These are phyloP conservation scores for Sequoia sempervirens DNA, from an alignment of 75 land plant genomes.

Conservation along the genomic window DNA sequence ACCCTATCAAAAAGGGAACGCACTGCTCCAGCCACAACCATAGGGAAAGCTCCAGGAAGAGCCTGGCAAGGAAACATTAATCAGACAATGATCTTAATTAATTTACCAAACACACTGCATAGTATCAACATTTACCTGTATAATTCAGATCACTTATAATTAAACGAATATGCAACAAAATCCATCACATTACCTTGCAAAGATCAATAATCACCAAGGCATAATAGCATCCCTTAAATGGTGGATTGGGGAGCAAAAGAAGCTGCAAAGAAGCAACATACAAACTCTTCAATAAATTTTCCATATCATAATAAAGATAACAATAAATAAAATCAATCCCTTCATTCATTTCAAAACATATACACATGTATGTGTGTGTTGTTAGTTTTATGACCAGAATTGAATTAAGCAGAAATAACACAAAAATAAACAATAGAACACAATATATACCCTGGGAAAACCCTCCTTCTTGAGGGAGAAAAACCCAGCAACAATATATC, in stretches of 20 bases:
- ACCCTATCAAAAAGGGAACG: conserved; percentile 85
- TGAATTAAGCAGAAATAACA: too few relatives aligned
- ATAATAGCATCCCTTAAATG: conserved; percentile 88
- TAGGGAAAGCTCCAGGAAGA: conserved; percentile 96
- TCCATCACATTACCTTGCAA: conserved; percentile 68
- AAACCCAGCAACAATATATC: too few relatives aligned
- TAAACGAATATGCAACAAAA: background rate
- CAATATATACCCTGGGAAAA: too few relatives aligned
- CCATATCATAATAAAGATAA: background rate
- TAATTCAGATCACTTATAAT: background rate
- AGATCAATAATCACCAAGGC: conserved; percentile 95
- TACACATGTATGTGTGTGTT: too few relatives aligned
- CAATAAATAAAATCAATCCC: background rate
- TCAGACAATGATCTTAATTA: background rate
- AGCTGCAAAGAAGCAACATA: conserved; percentile 47
- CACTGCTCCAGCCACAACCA: conserved; percentile 91
- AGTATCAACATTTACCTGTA: background rate
- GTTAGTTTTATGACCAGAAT: too few relatives aligned
- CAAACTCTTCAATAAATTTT: background rate
- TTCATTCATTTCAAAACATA: background rate
- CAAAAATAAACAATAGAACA: too few relatives aligned
- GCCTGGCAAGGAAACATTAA: conserved; percentile 40
- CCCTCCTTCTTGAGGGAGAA: too few relatives aligned
- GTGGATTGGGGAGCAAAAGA: conserved; percentile 84
- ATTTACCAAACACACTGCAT: background rate